Conservation (phyloP, 257 asterid genomes). For the Capsicum chinense region DNA sequence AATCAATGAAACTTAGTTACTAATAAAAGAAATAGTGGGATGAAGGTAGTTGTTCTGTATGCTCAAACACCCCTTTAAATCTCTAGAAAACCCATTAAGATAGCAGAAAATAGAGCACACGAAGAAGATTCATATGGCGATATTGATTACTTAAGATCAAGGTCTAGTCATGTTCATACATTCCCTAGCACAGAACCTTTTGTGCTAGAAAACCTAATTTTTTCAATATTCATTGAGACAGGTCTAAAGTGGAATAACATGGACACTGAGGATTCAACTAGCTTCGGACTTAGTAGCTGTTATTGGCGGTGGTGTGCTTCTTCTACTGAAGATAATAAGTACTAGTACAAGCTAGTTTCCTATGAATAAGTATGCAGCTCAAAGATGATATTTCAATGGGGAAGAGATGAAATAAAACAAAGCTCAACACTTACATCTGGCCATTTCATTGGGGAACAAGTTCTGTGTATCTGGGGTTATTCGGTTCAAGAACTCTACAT, state of each 20-base stretch:
- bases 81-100: not conserved
- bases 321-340: not conserved
- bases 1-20: not conserved
- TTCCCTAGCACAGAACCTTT: not conserved
- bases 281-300: not conserved
- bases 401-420: constrained; percentile 14
- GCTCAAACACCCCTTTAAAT: not conserved
- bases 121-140: not conserved
- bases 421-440: constrained; percentile 55
- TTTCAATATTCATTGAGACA: not conserved
- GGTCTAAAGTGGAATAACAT: not conserved
- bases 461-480: constrained; percentile 76
- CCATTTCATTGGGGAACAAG: constrained; percentile 64
- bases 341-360: not conserved
- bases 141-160: not conserved
- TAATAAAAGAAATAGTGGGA: not conserved
- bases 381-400: not conserved
- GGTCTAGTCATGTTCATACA: not conserved
- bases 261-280: not conserved
- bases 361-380: constrained; percentile 16
- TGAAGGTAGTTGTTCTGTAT: not conserved
- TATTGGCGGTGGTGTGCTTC: not conserved
- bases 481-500: constrained; percentile 90
- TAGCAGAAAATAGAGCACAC: not conserved
- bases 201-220: not conserved